Evolutionary conservation across 139 green algal species (phyloP).

Genomic region (Prasinococcaceae sp.): DNA sequence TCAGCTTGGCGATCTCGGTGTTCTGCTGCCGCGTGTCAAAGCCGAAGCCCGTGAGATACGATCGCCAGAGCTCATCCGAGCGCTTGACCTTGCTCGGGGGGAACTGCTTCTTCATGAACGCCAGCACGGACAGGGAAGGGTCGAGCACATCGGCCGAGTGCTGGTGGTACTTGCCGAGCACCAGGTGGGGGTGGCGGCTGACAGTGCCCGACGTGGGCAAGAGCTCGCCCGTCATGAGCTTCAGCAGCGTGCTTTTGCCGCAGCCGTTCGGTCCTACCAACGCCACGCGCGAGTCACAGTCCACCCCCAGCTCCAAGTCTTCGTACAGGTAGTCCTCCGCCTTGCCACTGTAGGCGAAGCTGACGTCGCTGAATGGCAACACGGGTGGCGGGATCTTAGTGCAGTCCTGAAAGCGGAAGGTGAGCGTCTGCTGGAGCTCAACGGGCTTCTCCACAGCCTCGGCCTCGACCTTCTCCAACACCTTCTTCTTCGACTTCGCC

Average conservation of each 20-base stretch:
- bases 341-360: neutral
- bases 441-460: slow-evolving; percentile 4
- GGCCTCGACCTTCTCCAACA: neutral
- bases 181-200: slow-evolving; percentile 78
- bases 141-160: slow-evolving; percentile 67
- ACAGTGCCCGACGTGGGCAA: slow-evolving; percentile 74
- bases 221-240: slow-evolving; percentile 73
- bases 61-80: slow-evolving; percentile 5
- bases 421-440: neutral
- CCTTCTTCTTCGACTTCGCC: slow-evolving; percentile 12
- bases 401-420: slow-evolving; percentile 2
- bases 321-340: slow-evolving; percentile 1
- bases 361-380: slow-evolving; percentile 4
- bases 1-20: slow-evolving; percentile 34
- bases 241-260: slow-evolving; percentile 72
- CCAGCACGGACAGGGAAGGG: slow-evolving; percentile 44
- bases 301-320: slow-evolving; percentile 16
- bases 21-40: neutral
- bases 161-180: slow-evolving; percentile 57
- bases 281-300: slow-evolving; percentile 19
- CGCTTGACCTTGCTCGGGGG: neutral
- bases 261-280: slow-evolving; percentile 75
- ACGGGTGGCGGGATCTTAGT: slow-evolving; percentile 3
- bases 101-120: slow-evolving; percentile 24
- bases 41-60: neutral